A percentile compares a stretch with the other conserved stretches of the same genome.
These are phyloP conservation scores for Cryphonectria parasitica DNA, from an alignment of 2,329 filamentous ascomycete genomes.

Conservation along the genomic window DNA sequence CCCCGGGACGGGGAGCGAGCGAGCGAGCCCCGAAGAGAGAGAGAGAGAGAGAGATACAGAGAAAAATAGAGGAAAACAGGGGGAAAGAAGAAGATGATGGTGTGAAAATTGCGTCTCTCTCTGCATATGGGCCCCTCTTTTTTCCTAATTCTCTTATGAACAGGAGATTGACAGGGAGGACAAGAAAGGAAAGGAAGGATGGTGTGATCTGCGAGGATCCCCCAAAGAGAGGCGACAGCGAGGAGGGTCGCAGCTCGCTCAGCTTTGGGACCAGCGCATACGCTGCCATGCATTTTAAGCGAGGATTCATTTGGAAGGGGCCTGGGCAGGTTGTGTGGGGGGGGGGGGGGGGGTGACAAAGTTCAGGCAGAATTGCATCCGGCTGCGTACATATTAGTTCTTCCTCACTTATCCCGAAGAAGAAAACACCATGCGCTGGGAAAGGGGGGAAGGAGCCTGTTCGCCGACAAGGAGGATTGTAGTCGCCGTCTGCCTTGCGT, in stretches of 20 bases:
- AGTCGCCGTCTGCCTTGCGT: neutral
- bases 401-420: neutral
- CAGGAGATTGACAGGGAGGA: neutral
- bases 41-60: too few relatives aligned
- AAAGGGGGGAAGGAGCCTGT: neutral
- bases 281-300: neutral
- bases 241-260: neutral
- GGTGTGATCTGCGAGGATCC: neutral
- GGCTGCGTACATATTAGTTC: neutral
- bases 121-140: neutral
- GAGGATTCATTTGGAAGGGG: neutral
- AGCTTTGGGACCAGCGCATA: neutral
- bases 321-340: too few relatives aligned
- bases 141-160: neutral
- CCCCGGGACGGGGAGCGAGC: neutral
- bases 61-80: too few relatives aligned
- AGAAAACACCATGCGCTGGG: neutral
- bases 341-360: too few relatives aligned
- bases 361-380: neutral
- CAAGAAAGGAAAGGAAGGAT: neutral
- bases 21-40: too few relatives aligned
- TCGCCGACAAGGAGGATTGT: neutral
- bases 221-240: neutral
- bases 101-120: neutral
- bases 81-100: neutral